Conservation (phyloP, 1,139 yeast genomes). For the Candida smagusa region DNA sequence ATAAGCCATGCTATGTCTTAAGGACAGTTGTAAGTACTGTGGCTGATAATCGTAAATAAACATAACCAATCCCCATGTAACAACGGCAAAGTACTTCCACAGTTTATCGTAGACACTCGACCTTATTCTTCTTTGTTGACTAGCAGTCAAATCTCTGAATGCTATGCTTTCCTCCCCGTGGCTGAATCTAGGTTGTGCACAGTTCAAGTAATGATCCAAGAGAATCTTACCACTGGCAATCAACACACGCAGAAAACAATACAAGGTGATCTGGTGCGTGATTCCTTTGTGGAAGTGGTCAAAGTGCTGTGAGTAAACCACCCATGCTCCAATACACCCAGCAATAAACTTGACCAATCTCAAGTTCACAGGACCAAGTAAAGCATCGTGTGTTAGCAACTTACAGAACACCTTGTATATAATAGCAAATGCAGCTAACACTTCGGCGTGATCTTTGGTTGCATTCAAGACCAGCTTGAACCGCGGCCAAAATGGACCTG, state of each 20-base stretch:
- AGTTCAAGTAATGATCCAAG: slow-evolving; percentile 35
- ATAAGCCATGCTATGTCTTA: slow-evolving; percentile 70
- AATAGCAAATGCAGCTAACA: slow-evolving; percentile 65
- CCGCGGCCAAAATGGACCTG: slow-evolving; percentile 47
- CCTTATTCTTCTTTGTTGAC: slow-evolving; percentile 34
- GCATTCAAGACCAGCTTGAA: slow-evolving; percentile 50
- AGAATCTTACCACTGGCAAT: slow-evolving; percentile 51
- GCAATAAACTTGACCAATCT: slow-evolving; percentile 50
- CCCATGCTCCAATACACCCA: slow-evolving; percentile 62
- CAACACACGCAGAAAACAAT: slow-evolving; percentile 58
- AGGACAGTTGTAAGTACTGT: slow-evolving; percentile 58
- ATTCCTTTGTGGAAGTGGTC: slow-evolving; percentile 47
- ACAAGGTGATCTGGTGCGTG: slow-evolving; percentile 57
- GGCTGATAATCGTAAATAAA: slow-evolving; percentile 64
- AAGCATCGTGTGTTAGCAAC: slow-evolving; percentile 30
- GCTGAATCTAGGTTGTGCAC: slow-evolving; percentile 34
- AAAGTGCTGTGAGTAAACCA: slow-evolving; percentile 62
- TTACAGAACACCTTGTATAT: slow-evolving; percentile 48
- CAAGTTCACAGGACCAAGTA: slow-evolving; percentile 31
- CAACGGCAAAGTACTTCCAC: slow-evolving; percentile 67
- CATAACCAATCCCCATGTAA: slow-evolving; percentile 78
- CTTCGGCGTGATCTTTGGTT: slow-evolving; percentile 63
- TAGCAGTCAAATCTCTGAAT: slow-evolving; percentile 28
- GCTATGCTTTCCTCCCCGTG: slow-evolving; percentile 20
- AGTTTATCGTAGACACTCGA: slow-evolving; percentile 37